Conservation (phyloP, 163 green algal genomes). For the Chlorella variabilis region DNA sequence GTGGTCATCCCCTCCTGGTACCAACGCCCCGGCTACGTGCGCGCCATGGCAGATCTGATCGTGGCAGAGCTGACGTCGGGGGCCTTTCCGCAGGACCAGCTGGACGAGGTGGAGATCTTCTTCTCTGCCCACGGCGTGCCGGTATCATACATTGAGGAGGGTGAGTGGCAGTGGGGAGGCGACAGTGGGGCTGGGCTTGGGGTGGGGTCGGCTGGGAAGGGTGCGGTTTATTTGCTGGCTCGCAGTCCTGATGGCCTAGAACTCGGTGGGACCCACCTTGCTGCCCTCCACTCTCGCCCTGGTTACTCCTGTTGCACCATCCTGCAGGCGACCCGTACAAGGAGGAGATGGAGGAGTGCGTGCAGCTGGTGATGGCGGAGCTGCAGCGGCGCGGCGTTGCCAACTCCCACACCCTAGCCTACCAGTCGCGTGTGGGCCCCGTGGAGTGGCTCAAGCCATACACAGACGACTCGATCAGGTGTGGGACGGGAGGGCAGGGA, state of each 20-base stretch:
- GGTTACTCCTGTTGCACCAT: no score
- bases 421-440: constrained; percentile 95
- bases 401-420: constrained; percentile 96
- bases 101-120: constrained; percentile 85
- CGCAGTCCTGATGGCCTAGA: no score
- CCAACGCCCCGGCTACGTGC: constrained; percentile 88
- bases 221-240: no score
- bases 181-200: no score
- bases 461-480: constrained; percentile 95
- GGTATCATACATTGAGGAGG: constrained; percentile 89
- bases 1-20: constrained; percentile 98
- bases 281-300: no score
- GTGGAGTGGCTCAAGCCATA: constrained; percentile 99
- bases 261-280: no score
- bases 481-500: background rate
- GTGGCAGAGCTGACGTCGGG: constrained; percentile 63
- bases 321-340: constrained; percentile 96
- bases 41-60: constrained; percentile 94
- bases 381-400: constrained; percentile 68
- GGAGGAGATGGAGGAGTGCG: constrained; percentile 99
- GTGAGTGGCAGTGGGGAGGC: constrained; percentile 51
- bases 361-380: constrained; percentile 92
- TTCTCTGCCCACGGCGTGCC: constrained; percentile 98
- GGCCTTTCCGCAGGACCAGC: constrained; percentile 41
- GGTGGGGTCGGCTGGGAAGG: no score